These are phyloP conservation scores for Diplotaxis tenuifolia DNA, from an alignment of 345 rosid genomes.

Conservation along the genomic window DNA sequence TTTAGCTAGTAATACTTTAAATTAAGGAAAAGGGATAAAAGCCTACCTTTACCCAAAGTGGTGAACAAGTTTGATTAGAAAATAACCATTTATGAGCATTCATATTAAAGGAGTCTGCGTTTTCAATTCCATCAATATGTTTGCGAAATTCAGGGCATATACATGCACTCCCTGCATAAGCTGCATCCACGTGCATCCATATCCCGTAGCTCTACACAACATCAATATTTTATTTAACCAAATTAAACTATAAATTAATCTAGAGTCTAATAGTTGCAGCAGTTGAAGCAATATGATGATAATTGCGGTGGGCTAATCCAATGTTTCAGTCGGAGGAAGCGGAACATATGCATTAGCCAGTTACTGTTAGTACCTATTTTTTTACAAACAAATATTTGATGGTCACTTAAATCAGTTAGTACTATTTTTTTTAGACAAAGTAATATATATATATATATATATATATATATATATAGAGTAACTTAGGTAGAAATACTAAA, in stretches of 20 bases:
- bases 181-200: constrained; percentile 57
- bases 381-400: no score
- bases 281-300: neutral
- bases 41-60: constrained; percentile 48
- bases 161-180: constrained; percentile 46
- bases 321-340: no score
- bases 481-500: no score
- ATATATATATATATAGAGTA: no score
- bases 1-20: neutral
- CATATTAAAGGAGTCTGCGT: constrained; percentile 46
- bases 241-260: neutral
- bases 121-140: constrained; percentile 45
- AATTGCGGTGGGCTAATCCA: no score
- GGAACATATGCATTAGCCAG: no score
- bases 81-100: constrained; percentile 56
- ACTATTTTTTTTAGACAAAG: no score
- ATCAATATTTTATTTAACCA: neutral
- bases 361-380: no score
- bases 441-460: no score
- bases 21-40: neutral
- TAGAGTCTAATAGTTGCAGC: neutral
- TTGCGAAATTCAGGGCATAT: constrained; percentile 53
- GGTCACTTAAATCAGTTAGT: no score
- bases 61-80: constrained; percentile 50
- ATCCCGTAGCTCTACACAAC: constrained; percentile 24